Percentiles rank a stretch among this genome's conserved stretches.
phyloP scores from a whole-genome alignment of 225 moss, liverwort and hornwort species.

The Marchantia paleacea region DNA sequence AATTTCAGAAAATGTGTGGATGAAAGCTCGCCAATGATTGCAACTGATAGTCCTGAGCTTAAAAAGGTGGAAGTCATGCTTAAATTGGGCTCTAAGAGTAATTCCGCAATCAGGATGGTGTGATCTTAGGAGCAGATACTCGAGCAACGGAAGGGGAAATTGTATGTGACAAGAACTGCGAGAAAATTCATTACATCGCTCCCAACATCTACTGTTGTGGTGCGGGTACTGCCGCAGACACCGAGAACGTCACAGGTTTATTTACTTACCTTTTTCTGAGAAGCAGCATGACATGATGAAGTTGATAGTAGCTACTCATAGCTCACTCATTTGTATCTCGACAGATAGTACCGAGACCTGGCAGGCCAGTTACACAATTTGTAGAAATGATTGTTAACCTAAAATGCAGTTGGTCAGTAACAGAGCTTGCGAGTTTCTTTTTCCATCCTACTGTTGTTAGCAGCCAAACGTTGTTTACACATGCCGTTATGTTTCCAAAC shows the following conservation, averaged over 20 bases:
- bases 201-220: constrained; percentile 97
- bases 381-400: too few relatives aligned
- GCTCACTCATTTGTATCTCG: too few relatives aligned
- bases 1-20: background rate
- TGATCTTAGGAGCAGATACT: constrained; percentile 94
- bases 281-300: too few relatives aligned
- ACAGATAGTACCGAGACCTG: too few relatives aligned
- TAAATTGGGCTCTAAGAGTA: background rate
- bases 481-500: too few relatives aligned
- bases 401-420: too few relatives aligned
- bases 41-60: background rate
- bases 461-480: too few relatives aligned
- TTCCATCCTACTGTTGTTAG: too few relatives aligned
- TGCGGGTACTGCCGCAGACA: constrained; percentile 95
- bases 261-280: background rate
- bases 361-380: too few relatives aligned
- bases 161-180: constrained; percentile 98
- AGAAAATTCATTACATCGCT: constrained; percentile 96
- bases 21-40: background rate
- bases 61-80: background rate
- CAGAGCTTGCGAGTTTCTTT: too few relatives aligned
- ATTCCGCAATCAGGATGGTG: constrained; percentile 61
- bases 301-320: too few relatives aligned
- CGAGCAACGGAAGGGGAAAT: constrained; percentile 95
- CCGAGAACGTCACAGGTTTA: constrained; percentile 93